Conservation (phyloP, 148 eudicot genomes). For the Vaccinium macrocarpon region DNA sequence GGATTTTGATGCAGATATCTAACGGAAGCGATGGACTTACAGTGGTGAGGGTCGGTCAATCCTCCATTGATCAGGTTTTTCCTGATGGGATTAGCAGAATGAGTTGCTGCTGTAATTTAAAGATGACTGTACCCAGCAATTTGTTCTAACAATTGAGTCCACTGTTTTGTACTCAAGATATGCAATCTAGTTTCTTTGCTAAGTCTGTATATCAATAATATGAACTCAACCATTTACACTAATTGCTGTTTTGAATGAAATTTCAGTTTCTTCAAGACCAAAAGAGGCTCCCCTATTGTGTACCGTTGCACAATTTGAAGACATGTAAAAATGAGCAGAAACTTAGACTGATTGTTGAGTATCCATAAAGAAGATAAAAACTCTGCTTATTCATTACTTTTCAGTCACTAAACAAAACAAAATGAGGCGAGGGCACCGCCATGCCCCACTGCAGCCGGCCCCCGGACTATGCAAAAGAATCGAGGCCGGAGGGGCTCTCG, state of each 20-base stretch:
- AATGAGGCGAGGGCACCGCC: too few relatives aligned
- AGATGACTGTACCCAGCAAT: not conserved
- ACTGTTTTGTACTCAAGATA: not conserved
- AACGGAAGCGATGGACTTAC: not conserved
- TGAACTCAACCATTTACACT: not conserved
- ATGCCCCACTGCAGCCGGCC: too few relatives aligned
- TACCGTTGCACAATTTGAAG: not conserved
- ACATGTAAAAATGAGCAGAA: too few relatives aligned
- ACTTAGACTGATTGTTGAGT: too few relatives aligned
- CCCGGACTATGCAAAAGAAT: too few relatives aligned
- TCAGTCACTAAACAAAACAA: not conserved
- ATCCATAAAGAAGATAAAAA: not conserved
- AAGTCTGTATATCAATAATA: too few relatives aligned
- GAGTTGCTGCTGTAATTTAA: conserved; percentile 1
- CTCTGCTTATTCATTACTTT: not conserved
- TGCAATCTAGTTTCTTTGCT: not conserved
- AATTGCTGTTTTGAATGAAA: not conserved
- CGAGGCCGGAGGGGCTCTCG: too few relatives aligned
- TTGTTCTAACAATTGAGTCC: conserved; percentile 7
- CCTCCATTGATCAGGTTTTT: conserved; percentile 5
- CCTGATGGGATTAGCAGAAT: not conserved
- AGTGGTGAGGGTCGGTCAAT: conserved; percentile 8
- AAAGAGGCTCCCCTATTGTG: not conserved
- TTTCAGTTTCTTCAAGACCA: not conserved
- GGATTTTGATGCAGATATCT: not conserved